Evolutionary conservation across 2,329 filamentous ascomycete genomes (phyloP).

Genomic region (Talaromyces piceae): DNA sequence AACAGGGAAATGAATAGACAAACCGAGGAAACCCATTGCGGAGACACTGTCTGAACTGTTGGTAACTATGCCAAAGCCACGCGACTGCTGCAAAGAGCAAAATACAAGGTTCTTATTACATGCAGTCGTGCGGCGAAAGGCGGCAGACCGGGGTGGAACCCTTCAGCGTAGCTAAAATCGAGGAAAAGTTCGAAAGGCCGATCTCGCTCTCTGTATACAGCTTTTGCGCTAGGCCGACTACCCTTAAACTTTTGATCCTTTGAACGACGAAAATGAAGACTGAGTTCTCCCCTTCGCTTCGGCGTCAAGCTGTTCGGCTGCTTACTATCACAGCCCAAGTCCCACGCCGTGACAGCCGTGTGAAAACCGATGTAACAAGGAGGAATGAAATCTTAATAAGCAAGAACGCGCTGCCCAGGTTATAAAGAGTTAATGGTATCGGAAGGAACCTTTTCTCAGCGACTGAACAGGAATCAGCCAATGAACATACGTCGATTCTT

Average conservation of each 20-base stretch:
- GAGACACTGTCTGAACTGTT: too few relatives aligned
- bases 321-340: neutral
- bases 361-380: neutral
- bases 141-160: neutral
- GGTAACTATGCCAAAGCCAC: too few relatives aligned
- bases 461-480: neutral
- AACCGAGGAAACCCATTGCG: neutral
- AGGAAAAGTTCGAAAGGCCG: neutral
- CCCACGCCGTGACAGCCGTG: neutral
- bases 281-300: too few relatives aligned
- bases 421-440: neutral
- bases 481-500: neutral
- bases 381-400: neutral
- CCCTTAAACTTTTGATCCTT: neutral
- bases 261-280: neutral
- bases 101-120: neutral
- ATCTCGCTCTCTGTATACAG: neutral
- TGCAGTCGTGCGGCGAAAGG: neutral
- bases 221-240: neutral
- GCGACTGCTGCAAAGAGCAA: neutral
- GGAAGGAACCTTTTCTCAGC: neutral
- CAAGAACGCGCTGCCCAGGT: too few relatives aligned
- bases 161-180: neutral
- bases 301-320: neutral
- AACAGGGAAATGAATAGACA: neutral